Percentiles rank a stretch among this genome's conserved stretches.
Evolutionary conservation across 1,284 basidiomycete genomes (phyloP).

Genomic region (Quambalaria eucalypti): DNA sequence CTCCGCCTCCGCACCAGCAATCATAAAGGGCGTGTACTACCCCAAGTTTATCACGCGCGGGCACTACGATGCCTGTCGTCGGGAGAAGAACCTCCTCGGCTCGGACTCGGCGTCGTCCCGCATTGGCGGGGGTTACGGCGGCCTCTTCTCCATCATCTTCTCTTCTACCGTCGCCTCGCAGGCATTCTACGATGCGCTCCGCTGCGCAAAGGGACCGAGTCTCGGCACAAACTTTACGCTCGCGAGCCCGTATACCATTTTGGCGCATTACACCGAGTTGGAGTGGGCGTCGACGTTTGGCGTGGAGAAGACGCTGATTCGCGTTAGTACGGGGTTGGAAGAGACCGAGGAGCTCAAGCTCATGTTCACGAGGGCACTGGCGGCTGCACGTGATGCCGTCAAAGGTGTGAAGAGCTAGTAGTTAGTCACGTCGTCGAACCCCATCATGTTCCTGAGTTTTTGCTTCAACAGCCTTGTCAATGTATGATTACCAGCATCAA

Average conservation of each 20-base stretch:
- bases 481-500: too few species aligned
- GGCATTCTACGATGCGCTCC: constrained; percentile 79
- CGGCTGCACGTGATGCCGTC: constrained; percentile 54
- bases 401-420: neutral
- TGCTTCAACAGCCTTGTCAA: too few species aligned
- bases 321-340: constrained; percentile 86
- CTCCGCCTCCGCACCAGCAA: neutral
- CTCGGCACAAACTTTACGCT: constrained; percentile 94
- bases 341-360: constrained; percentile 57
- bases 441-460: too few species aligned
- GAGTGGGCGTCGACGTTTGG: constrained; percentile 84
- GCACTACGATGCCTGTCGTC: constrained; percentile 64
- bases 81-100: constrained; percentile 44
- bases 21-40: neutral
- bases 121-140: constrained; percentile 62
- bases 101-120: constrained; percentile 21
- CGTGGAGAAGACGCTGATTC: constrained; percentile 73
- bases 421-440: neutral
- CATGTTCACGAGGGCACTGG: constrained; percentile 63
- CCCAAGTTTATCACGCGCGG: constrained; percentile 62
- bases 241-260: constrained; percentile 81
- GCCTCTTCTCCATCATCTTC: constrained; percentile 86
- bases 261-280: constrained; percentile 84
- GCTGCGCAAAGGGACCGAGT: constrained; percentile 81
- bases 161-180: constrained; percentile 59